Conservation (phyloP, 495 filamentous ascomycete species). For the Xylaria castorea region DNA sequence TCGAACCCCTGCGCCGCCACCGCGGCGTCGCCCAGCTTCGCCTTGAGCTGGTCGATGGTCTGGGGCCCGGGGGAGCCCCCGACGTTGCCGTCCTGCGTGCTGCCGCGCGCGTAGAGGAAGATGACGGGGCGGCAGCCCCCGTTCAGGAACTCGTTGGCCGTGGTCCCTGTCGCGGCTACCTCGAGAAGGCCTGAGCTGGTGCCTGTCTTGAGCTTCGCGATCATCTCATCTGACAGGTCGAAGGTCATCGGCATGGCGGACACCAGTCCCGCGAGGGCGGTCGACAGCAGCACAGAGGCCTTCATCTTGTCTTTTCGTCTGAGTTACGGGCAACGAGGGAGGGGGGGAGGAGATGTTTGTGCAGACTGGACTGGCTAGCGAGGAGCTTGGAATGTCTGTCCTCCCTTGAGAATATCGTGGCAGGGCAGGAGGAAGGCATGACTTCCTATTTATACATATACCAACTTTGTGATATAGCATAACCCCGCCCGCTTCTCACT, state of each 20-base stretch:
- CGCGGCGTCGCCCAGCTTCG: slow-evolving; percentile 32
- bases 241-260: slow-evolving; percentile 38
- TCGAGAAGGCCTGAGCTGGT: slow-evolving; percentile 8
- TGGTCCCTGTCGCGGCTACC: slow-evolving; percentile 32
- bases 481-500: background rate
- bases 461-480: background rate
- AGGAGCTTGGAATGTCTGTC: slow-evolving; percentile 4
- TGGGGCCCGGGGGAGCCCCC: slow-evolving; percentile 32
- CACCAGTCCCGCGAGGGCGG: slow-evolving; percentile 31
- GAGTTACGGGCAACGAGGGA: background rate
- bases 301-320: slow-evolving; percentile 34
- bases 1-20: slow-evolving; percentile 50
- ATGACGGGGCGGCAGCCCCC: slow-evolving; percentile 55
- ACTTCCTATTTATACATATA: background rate
- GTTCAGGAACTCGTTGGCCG: slow-evolving; percentile 52
- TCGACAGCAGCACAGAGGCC: slow-evolving; percentile 32
- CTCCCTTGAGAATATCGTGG: background rate
- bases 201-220: slow-evolving; percentile 28
- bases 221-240: slow-evolving; percentile 34
- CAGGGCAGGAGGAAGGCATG: background rate
- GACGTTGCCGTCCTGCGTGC: slow-evolving; percentile 60
- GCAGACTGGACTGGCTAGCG: background rate
- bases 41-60: slow-evolving; percentile 40
- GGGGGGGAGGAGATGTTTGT: background rate
- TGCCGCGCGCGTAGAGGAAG: slow-evolving; percentile 61